These are phyloP conservation scores for Scleromitrula shiraiana DNA, from an alignment of 2,329 filamentous ascomycete species.

Conservation along the genomic window DNA sequence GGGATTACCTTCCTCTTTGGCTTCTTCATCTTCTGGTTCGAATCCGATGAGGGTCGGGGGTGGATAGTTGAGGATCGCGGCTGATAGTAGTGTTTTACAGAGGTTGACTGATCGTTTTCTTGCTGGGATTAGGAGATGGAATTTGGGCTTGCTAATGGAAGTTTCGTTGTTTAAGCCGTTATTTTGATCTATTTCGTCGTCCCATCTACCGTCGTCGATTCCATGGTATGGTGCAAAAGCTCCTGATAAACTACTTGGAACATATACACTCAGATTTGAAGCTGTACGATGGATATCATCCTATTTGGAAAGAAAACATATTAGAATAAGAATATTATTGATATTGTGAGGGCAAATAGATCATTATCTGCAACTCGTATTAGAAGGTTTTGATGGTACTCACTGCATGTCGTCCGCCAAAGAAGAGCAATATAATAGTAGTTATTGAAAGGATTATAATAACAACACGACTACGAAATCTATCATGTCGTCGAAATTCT, in stretches of 20 bases:
- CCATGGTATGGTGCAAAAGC: constrained; percentile 9
- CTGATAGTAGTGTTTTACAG: constrained; percentile 48
- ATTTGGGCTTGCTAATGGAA: constrained; percentile 27
- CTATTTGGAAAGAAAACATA: not conserved
- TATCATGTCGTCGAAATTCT: constrained; percentile 16
- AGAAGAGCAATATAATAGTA: constrained; percentile 11
- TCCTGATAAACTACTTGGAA: constrained; percentile 13
- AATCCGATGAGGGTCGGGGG: constrained; percentile 45
- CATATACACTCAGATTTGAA: constrained; percentile 10
- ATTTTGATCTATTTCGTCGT: constrained; percentile 9
- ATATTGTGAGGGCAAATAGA: no score
- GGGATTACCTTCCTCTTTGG: not conserved
- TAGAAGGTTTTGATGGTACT: not conserved
- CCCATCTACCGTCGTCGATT: constrained; percentile 11
- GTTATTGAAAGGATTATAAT: constrained; percentile 8
- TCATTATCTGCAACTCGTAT: no score
- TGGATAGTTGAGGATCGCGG: constrained; percentile 51
- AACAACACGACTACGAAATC: constrained; percentile 14
- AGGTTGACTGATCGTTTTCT: constrained; percentile 37
- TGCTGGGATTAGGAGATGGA: constrained; percentile 49
- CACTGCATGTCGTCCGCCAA: constrained; percentile 10
- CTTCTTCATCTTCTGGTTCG: constrained; percentile 15
- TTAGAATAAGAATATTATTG: not conserved
- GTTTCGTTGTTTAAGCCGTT: constrained; percentile 8
- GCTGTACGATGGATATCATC: constrained; percentile 12